These are phyloP conservation scores for Coemansia sp. DNA, from an alignment of 192 early-diverging fungal genomes.

Conservation along the genomic window DNA sequence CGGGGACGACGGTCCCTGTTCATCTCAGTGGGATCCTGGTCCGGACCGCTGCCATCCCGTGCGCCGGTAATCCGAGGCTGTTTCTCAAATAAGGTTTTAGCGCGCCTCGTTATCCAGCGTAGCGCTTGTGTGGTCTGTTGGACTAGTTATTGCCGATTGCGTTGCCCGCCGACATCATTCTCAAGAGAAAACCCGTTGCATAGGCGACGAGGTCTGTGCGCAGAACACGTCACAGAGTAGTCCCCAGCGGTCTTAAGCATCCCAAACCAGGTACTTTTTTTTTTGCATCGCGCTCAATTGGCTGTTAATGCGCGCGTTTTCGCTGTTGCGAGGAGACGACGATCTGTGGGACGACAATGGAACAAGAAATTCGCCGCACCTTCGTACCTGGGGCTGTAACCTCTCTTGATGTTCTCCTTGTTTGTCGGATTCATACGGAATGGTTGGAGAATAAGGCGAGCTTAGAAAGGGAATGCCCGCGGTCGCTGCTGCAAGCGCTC, in stretches of 20 bases:
- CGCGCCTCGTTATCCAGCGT: too few relatives aligned
- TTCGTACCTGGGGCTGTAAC: too few relatives aligned
- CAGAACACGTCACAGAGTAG: not conserved
- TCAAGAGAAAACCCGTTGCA: not conserved
- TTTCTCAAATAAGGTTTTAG: too few relatives aligned
- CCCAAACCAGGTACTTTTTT: not conserved
- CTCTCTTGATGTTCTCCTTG: too few relatives aligned
- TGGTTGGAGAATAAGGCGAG: not conserved
- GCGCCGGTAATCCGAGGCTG: not conserved
- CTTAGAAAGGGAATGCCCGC: too few relatives aligned
- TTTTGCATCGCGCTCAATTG: not conserved
- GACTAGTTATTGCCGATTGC: not conserved
- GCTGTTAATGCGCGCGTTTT: not conserved
- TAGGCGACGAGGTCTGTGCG: too few relatives aligned
- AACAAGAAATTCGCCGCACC: conserved; percentile 2
- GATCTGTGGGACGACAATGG: not conserved
- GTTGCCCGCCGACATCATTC: not conserved
- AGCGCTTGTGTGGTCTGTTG: not conserved
- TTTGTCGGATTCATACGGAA: conserved; percentile 1
- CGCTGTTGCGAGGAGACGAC: not conserved
- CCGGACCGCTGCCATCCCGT: not conserved
- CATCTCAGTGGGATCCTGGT: not conserved
- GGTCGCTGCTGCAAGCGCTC: too few relatives aligned
- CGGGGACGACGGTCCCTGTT: not conserved
- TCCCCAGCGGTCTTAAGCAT: not conserved